These are phyloP conservation scores for Aureobasidium uvarum DNA, from an alignment of 2,329 filamentous ascomycete species.

Conservation along the genomic window DNA sequence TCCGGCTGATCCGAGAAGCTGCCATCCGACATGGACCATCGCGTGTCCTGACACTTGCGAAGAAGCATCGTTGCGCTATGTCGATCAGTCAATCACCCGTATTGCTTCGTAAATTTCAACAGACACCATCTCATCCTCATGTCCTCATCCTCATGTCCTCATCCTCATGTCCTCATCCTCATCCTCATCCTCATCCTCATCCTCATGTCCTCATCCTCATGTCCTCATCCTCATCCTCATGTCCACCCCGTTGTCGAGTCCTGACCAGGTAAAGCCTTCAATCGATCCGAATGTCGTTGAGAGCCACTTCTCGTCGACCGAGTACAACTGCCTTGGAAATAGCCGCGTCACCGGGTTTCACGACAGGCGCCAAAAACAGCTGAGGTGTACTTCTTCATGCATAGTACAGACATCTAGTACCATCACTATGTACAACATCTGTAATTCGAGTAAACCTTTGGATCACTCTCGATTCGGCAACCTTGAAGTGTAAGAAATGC, in stretches of 20 bases:
- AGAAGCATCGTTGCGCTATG: constrained; percentile 2
- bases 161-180: no score
- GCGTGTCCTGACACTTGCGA: not conserved
- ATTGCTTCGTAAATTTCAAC: not conserved
- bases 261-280: not conserved
- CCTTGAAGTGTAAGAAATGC: not conserved
- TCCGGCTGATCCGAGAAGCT: constrained; percentile 9
- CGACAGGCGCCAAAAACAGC: not conserved
- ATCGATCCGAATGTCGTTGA: not conserved
- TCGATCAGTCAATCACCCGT: constrained; percentile 13
- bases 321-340: not conserved
- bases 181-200: no score
- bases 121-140: no score
- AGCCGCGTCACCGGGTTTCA: not conserved
- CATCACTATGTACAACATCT: not conserved
- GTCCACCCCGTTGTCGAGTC: not conserved
- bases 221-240: not conserved
- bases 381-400: not conserved
- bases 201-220: no score
- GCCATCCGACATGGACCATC: constrained; percentile 3
- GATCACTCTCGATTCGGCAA: not conserved
- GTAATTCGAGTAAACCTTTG: not conserved
- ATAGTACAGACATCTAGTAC: not conserved
- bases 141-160: no score
- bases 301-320: not conserved